phyloP scores from a whole-genome alignment of 176 grass and related monocot species.

The Oropetium thomaeum region DNA sequence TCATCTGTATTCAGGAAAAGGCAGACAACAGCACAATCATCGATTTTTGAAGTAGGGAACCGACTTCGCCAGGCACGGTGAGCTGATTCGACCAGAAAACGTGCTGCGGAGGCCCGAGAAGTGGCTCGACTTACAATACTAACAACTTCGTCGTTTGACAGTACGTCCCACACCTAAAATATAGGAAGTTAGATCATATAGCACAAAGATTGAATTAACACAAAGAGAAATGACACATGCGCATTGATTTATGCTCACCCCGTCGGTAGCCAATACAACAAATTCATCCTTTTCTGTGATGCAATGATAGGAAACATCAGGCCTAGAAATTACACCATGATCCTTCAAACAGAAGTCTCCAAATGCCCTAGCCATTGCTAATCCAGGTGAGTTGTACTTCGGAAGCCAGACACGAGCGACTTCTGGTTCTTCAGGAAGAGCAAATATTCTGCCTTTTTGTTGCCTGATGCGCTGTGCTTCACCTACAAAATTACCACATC shows the following conservation, averaged over 20 bases:
- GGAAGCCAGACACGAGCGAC: constrained; percentile 85
- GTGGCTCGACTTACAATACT: constrained; percentile 52
- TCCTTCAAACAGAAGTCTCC: constrained; percentile 93
- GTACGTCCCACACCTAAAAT: constrained; percentile 77
- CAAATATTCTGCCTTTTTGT: constrained; percentile 81
- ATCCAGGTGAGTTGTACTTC: constrained; percentile 69
- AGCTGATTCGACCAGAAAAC: constrained; percentile 59
- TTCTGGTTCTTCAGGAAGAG: constrained; percentile 79
- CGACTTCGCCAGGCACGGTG: constrained; percentile 57
- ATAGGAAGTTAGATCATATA: not conserved
- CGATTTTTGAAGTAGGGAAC: constrained; percentile 69
- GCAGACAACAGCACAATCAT: constrained; percentile 81
- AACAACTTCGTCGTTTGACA: constrained; percentile 76
- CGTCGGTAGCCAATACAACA: constrained; percentile 77
- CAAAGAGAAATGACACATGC: not conserved
- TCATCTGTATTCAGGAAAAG: constrained; percentile 60
- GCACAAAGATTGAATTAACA: not conserved
- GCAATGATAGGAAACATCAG: constrained; percentile 56
- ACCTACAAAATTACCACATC: constrained; percentile 39
- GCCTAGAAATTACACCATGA: constrained; percentile 79
- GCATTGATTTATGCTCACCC: constrained; percentile 47
- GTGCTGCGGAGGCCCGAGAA: constrained; percentile 52
- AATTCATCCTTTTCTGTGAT: constrained; percentile 73
- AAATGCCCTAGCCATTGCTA: constrained; percentile 93
- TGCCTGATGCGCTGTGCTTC: constrained; percentile 77